Percentiles rank a stretch among this genome's conserved stretches.
Conservation (phyloP, 331 rosid species). For the Stylosanthes scabra region DNA sequence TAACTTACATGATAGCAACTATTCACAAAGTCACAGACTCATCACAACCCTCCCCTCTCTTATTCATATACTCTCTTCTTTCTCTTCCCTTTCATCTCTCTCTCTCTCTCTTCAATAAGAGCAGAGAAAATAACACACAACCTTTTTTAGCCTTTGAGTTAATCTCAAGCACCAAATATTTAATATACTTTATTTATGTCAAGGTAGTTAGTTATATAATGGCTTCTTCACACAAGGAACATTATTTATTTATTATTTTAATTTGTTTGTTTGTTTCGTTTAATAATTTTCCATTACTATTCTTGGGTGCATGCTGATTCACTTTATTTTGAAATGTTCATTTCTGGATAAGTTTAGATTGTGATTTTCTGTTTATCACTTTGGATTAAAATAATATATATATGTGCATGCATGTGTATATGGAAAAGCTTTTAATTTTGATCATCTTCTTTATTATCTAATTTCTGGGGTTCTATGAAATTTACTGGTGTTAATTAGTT, state of each 20-base stretch:
- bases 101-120: slow-evolving; percentile 16
- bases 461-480: slow-evolving; percentile 22
- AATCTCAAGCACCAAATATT: not conserved
- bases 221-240: not conserved
- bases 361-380: slow-evolving; percentile 13
- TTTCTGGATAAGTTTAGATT: slow-evolving; percentile 5
- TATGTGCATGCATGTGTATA: slow-evolving; percentile 57
- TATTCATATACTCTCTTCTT: slow-evolving; percentile 15
- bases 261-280: not conserved
- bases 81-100: slow-evolving; percentile 3
- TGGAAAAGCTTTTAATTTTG: no score
- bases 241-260: not conserved
- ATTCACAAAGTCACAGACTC: slow-evolving; percentile 30
- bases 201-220: slow-evolving; percentile 33
- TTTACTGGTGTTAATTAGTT: slow-evolving; percentile 10
- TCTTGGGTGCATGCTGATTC: not conserved
- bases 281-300: no score
- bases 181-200: slow-evolving; percentile 3
- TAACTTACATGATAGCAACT: slow-evolving; percentile 49
- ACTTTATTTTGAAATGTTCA: slow-evolving; percentile 13
- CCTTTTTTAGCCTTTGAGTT: not conserved
- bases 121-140: not conserved
- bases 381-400: not conserved
- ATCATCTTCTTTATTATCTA: slow-evolving; percentile 19
- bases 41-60: slow-evolving; percentile 30